Evolutionary conservation across 2,329 filamentous ascomycete species (phyloP).

Genomic region (Tolypocladium paradoxum): DNA sequence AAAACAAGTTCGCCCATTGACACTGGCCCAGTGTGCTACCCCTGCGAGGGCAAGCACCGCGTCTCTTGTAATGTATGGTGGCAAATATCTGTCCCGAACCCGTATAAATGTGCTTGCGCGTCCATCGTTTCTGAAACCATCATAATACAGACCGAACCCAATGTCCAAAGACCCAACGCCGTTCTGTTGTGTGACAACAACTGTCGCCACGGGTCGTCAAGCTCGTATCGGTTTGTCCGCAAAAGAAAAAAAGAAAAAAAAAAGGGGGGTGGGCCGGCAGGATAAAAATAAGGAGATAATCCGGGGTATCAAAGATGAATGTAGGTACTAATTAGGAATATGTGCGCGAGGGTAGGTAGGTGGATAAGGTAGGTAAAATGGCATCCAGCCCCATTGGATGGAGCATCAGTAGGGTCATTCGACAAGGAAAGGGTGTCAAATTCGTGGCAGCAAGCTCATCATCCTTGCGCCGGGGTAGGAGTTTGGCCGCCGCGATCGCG

Average conservation of each 20-base stretch:
- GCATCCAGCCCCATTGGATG: neutral
- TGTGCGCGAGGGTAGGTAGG: slow-evolving; percentile 12
- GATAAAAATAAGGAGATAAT: slow-evolving; percentile 13
- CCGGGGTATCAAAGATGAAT: slow-evolving; percentile 26
- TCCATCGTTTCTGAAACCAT: neutral
- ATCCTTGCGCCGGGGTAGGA: slow-evolving; percentile 11
- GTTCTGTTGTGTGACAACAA: slow-evolving; percentile 2
- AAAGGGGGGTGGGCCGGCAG: neutral
- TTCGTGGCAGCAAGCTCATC: neutral
- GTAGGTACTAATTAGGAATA: slow-evolving; percentile 19
- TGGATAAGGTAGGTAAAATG: neutral
- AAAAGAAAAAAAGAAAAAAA: neutral
- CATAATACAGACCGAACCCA: neutral
- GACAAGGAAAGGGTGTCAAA: neutral
- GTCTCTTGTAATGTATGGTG: neutral
- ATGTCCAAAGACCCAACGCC: slow-evolving; percentile 1
- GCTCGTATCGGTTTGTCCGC: neutral
- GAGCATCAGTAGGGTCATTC: neutral
- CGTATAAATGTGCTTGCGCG: slow-evolving; percentile 1
- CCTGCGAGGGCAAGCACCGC: neutral
- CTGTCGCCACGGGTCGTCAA: neutral
- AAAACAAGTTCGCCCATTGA: neutral
- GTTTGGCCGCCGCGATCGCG: slow-evolving; percentile 30
- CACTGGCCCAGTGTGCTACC: neutral
- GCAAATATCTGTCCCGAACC: neutral